Evolutionary conservation across 2,329 filamentous ascomycete genomes (phyloP).

Genomic region (Phialophora macrospora): DNA sequence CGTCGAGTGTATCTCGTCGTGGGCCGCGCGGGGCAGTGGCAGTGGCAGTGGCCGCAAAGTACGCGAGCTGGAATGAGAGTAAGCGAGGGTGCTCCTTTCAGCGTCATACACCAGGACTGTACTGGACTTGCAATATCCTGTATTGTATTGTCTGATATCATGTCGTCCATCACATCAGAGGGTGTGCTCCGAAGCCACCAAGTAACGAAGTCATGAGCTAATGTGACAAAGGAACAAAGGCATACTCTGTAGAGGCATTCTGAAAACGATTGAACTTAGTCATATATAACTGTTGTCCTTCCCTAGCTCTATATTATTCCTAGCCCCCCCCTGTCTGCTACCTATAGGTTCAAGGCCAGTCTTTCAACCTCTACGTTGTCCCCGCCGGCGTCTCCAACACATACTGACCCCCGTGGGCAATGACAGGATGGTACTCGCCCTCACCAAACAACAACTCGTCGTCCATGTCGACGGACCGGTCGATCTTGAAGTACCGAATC

Average conservation of each 20-base stretch:
- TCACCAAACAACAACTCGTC: conserved; percentile 35
- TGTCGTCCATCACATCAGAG: too few relatives aligned
- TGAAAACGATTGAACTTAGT: too few relatives aligned
- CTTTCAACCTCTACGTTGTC: neutral
- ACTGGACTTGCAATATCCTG: too few relatives aligned
- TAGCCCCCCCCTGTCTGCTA: too few relatives aligned
- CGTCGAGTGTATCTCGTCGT: conserved; percentile 5
- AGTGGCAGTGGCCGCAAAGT: neutral
- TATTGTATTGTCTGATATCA: too few relatives aligned
- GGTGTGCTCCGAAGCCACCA: neutral
- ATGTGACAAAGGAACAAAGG: neutral
- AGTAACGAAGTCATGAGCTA: neutral
- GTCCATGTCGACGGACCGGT: conserved; percentile 36
- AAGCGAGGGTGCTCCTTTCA: neutral
- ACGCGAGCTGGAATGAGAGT: neutral
- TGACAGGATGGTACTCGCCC: conserved; percentile 36
- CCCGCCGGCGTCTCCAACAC: conserved; percentile 28
- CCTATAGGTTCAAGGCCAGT: too few relatives aligned
- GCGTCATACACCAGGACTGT: too few relatives aligned
- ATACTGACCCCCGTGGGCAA: conserved; percentile 29
- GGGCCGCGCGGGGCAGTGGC: neutral
- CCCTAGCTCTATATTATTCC: too few relatives aligned
- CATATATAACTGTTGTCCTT: too few relatives aligned
- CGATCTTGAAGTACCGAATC: conserved; percentile 39
- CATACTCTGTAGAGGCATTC: neutral